These are phyloP conservation scores for Sugiyamaella americana DNA, from an alignment of 805 yeast species.

Conservation along the genomic window DNA sequence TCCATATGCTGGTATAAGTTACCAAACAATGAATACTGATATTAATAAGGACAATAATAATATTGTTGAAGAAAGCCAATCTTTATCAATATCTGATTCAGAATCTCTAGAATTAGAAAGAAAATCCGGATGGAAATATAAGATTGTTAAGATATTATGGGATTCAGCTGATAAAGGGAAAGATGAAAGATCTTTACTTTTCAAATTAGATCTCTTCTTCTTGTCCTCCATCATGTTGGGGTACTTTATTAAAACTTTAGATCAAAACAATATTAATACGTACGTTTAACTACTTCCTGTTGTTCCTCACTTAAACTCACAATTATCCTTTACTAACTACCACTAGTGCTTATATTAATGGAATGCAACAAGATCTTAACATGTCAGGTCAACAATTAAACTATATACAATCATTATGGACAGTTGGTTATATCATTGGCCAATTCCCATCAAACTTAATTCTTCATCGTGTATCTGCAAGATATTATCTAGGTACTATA, in stretches of 20 bases:
- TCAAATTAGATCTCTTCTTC: constrained; percentile 37
- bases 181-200: constrained; percentile 31
- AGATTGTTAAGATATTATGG: constrained; percentile 20
- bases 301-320: too few relatives aligned
- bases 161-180: constrained; percentile 35
- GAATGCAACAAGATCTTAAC: constrained; percentile 40
- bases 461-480: constrained; percentile 38
- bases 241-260: constrained; percentile 42
- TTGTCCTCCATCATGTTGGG: constrained; percentile 40
- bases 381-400: constrained; percentile 42
- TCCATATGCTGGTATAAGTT: not conserved
- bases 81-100: not conserved
- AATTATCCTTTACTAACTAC: too few relatives aligned
- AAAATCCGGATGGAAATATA: constrained; percentile 13
- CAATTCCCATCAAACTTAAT: constrained; percentile 43
- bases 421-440: constrained; percentile 48
- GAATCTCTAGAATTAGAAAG: not conserved
- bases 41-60: not conserved
- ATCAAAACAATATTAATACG: constrained; percentile 39
- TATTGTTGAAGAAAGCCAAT: not conserved
- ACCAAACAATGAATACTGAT: not conserved
- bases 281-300: too few relatives aligned
- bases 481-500: constrained; percentile 40
- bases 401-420: constrained; percentile 40
- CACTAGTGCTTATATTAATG: constrained; percentile 45